phyloP scores from a whole-genome alignment of 2,329 filamentous ascomycete genomes.

The Cladosporium sp. region DNA sequence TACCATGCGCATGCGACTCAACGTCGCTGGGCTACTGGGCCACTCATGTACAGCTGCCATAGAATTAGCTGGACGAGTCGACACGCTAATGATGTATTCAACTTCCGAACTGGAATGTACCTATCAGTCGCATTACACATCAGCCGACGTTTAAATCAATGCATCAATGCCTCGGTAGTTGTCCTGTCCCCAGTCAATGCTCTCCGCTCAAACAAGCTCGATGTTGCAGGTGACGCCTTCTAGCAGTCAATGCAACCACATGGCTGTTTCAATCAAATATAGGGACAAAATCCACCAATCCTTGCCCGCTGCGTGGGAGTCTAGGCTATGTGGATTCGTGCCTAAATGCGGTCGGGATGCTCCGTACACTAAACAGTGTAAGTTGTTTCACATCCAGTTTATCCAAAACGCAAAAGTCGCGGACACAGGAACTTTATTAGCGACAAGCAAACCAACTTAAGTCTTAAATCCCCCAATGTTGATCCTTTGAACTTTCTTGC shows the following conservation, averaged over 20 bases:
- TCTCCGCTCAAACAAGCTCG: not conserved
- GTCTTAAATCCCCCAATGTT: constrained; percentile 2
- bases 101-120: not conserved
- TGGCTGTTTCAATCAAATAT: constrained; percentile 10
- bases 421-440: constrained; percentile 3
- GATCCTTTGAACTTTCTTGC: not conserved
- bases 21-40: constrained; percentile 2
- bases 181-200: not conserved
- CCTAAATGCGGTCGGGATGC: constrained; percentile 1
- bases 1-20: constrained; percentile 2
- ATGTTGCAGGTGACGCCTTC: not conserved
- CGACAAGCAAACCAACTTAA: constrained; percentile 16
- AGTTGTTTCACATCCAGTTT: constrained; percentile 3
- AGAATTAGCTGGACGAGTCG: not conserved
- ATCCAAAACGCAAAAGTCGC: constrained; percentile 4
- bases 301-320: not conserved
- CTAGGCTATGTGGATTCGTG: not conserved
- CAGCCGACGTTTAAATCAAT: not conserved
- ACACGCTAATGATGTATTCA: not conserved
- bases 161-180: not conserved
- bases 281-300: constrained; percentile 16
- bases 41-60: not conserved
- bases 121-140: not conserved
- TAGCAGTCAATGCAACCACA: not conserved
- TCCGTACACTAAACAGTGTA: constrained; percentile 15